Evolutionary conservation across 2,329 filamentous ascomycete genomes (phyloP), one percentile per base, ranked within the genome.

Genomic region (Zasmidium citrigriseum): DNA sequence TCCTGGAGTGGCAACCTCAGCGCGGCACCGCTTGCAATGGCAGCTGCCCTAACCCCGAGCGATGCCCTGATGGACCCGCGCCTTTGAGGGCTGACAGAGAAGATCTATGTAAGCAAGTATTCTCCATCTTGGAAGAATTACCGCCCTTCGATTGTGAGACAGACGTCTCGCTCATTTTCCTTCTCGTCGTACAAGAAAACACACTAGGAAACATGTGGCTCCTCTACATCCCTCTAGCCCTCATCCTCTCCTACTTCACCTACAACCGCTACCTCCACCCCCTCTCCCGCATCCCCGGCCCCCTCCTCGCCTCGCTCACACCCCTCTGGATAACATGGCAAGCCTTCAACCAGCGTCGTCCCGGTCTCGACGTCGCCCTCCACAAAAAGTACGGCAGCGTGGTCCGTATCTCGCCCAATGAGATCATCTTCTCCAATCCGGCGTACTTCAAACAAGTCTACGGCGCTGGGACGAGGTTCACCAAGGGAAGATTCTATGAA

Each of bases 281-380:
- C 9, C 67, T 80, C 0, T 63, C 68, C 7, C 71, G 75, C 24
- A 73, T 76, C 18, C 76, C 77, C 1, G 78, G 78, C 0, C 76
- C 77, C 1, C 66, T 70, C 21, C 46, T 62, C 12, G 55, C 53
- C 22, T 46, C 50, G 9, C 16, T 65, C 14, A 55, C 57, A 24
- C 21, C 46, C 25, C 38, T 48, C 29, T 59, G 52, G 47, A 38
- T 50, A 12, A 41, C 46, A 16, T 52, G 44, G n/a, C 57, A 59
- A 25, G 44, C 29, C 23, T 59, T 29, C 25, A n/a, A 52, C 44
- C 22, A n/a, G 20, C 46, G 48, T 20, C 54, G 47, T 5, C 54
- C 47, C 16, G 25, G 21, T 10, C 27, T 56, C 18, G 21, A 51
- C 29, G 10, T 55, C 14, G 23, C n/a, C 5, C 34, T 55, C 7